phyloP scores from a whole-genome alignment of 179 eudicot species.

The Gypsophila paniculata region DNA sequence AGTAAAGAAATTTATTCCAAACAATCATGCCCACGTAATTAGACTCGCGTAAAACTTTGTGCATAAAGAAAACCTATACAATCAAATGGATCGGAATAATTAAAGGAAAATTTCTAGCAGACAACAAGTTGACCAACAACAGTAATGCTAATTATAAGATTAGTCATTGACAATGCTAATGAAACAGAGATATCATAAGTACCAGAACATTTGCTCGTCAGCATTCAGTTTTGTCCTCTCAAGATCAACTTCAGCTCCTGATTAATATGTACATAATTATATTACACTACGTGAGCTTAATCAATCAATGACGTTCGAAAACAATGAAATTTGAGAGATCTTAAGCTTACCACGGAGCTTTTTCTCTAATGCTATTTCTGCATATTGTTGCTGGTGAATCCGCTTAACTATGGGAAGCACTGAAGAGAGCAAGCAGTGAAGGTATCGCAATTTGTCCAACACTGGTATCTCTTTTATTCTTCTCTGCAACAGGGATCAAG shows the following conservation, averaged over 20 bases:
- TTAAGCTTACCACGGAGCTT: conserved; percentile 61
- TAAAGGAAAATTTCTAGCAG: background rate
- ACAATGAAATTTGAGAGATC: background rate
- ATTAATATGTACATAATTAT: conserved; percentile 18
- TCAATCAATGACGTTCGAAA: background rate
- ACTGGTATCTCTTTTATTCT: conserved; percentile 72
- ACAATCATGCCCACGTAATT: no score
- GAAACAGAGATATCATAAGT: conserved; percentile 21
- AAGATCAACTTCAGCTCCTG: conserved; percentile 80
- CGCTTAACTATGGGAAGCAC: conserved; percentile 82
- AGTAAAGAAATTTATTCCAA: no score
- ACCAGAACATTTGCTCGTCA: conserved; percentile 99
- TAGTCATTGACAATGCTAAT: conserved; percentile 15
- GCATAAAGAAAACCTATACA: no score
- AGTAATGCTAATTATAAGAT: background rate
- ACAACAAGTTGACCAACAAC: background rate
- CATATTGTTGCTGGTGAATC: conserved; percentile 79
- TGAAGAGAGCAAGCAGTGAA: conserved; percentile 69
- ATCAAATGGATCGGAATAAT: no score
- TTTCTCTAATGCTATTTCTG: conserved; percentile 80
- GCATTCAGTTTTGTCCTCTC: conserved; percentile 79
- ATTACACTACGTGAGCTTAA: conserved; percentile 12
- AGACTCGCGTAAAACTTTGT: no score
- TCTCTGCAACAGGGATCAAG: conserved; percentile 40
- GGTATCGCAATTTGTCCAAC: conserved; percentile 78